Evolutionary conservation across 768 basidiomycete species (phyloP), one percentile per base, ranked within the genome.

Genomic region (Kwoniella europaea): DNA sequence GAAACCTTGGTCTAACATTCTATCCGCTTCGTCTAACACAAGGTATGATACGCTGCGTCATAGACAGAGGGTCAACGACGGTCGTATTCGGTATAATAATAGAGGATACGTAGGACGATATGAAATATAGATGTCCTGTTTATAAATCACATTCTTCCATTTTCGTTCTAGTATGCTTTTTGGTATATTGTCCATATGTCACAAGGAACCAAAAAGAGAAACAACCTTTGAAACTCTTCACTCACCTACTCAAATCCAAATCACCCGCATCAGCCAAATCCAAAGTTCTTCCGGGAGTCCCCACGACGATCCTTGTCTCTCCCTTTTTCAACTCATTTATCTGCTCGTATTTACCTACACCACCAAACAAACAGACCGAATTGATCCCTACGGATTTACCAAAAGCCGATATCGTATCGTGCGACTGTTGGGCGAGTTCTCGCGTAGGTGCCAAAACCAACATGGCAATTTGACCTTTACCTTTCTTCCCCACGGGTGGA

Each of bases 1-100:
- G 82, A 99, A 99, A 0, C 96, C 97, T 80, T 91, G 94, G 81
- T 98, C 97, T 63, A 99, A 86, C 96, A 98, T 98, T 56, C 96
- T 88, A 84, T 98, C 96, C 4, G 97, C 97, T 85, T 99, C 97
- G 79, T 99, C 97, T 56, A 99, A 85, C 0, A 98, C 97, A 24
- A 98, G 86, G 85, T 96, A 98, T 54, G 89, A 86, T 15, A 98
- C 94, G 35, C 92, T 93, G 35, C 35, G 7, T 35, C 35, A 35
- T 7, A 35, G 35, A 7, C 35, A 35, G 0, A 35, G 35, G 35
- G 35, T 35, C 35, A 35, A 6, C 35, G 35, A 35, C 35, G 35
- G 35, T 35, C 35, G 35, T 9, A 35, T 35, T 6, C 35, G 35
- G 35, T 35, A 35, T 35, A 35, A 35, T 35, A 35, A 35, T 0